Percentiles rank a stretch among this genome's conserved stretches.
Conservation (phyloP, 2,329 filamentous ascomycete species). For the Dactylellina drechsleri region DNA sequence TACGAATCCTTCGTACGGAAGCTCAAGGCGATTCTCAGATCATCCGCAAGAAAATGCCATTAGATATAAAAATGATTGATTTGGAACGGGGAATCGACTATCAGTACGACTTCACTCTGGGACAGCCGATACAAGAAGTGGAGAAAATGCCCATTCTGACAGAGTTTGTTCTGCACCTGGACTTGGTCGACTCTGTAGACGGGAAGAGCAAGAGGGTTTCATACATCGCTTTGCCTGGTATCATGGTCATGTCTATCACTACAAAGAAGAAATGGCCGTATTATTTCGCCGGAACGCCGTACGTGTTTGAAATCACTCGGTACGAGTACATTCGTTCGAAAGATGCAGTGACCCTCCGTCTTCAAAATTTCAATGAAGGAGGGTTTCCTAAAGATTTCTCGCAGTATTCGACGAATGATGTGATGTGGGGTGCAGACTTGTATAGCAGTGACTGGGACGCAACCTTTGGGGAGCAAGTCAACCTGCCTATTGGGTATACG, state of each 20-base stretch:
- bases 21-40: slow-evolving; percentile 12
- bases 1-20: slow-evolving; percentile 36
- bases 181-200: slow-evolving; percentile 56
- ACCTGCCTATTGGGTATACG: slow-evolving; percentile 51
- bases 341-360: slow-evolving; percentile 14
- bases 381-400: slow-evolving; percentile 56
- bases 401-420: slow-evolving; percentile 53
- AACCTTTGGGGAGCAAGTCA: slow-evolving; percentile 55
- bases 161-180: slow-evolving; percentile 56
- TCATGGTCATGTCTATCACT: slow-evolving; percentile 56
- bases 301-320: slow-evolving; percentile 58
- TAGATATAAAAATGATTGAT: slow-evolving; percentile 58
- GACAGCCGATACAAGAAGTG: slow-evolving; percentile 41
- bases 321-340: slow-evolving; percentile 56
- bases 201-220: slow-evolving; percentile 54
- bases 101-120: slow-evolving; percentile 56
- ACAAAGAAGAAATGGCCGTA: slow-evolving; percentile 58
- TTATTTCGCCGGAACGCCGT: slow-evolving; percentile 56
- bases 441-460: slow-evolving; percentile 56
- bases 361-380: slow-evolving; percentile 32
- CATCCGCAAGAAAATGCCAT: slow-evolving; percentile 50
- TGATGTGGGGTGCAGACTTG: slow-evolving; percentile 57
- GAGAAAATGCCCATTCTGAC: slow-evolving; percentile 57
- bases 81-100: slow-evolving; percentile 56
- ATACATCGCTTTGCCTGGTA: slow-evolving; percentile 57